Base-by-base conservation (phyloP, 2,329 filamentous ascomycete species). In the Xylariomycetidae sp. region DNA sequence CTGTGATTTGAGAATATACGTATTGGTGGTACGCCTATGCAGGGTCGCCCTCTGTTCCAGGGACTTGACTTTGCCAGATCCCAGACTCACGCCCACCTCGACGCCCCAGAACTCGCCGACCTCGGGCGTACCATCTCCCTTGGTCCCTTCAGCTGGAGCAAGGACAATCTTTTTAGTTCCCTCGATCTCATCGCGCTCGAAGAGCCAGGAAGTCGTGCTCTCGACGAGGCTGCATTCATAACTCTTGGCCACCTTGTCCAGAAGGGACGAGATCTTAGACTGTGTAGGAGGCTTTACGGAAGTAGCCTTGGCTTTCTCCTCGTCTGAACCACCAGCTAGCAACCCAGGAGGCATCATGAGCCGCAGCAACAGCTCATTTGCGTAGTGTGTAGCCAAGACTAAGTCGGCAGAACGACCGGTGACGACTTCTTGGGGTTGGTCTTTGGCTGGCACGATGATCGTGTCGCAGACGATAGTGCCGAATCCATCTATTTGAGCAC, bases 141-240 rank as follows among this genome's bases (percentile, higher is more conserved):
- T 94, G 58, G 85, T 80, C 46, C 87, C 87, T 54, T 96, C 88
- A 32, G 81, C 77, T 20, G 88, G 85, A 16, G 88, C 77, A 37
- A 98, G 72, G 48, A 98, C 92, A 57, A 98, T 95, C 80, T 96
- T 97, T 82, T 96, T 96, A 73, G 84, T 61, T 54, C 86, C 85
- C 71, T 98, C 92, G 46, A 98, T 97, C 66, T 98, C 92, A 66
- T 97, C 95, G 62, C 86, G 85, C 58, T 88, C 88, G 61, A 98
- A 97, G 41, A 88, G 68, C 89, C 92, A 98, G 57, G 87, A 94
- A 27, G 92, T 98, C 44, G 92, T 98, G 74, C 89, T 94, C 77
- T 98, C 92, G 36, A 98, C 88, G 16, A 97, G 69, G 62, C 82
- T 94, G 74, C 85, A 89, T 42, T 87, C 89, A 65, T 94, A 98